Conservation (phyloP, 1,139 yeast genomes). For the Pichia sp. region DNA sequence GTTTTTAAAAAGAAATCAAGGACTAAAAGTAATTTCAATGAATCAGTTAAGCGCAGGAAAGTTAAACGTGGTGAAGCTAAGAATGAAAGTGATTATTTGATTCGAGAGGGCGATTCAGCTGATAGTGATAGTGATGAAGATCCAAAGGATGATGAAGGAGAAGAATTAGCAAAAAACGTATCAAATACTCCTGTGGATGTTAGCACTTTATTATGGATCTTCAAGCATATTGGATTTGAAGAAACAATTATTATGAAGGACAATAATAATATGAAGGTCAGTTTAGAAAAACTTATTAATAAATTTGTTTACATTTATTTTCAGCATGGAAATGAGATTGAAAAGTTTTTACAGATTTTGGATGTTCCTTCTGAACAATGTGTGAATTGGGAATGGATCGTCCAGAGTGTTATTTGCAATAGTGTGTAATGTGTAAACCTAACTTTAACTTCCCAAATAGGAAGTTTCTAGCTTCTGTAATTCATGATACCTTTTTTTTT, state of each 20-base stretch:
- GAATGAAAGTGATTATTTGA: background rate
- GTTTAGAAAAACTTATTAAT: background rate
- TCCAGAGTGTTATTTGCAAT: conserved; percentile 50
- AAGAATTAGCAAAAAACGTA: background rate
- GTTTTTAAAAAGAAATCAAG: background rate
- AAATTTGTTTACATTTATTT: background rate
- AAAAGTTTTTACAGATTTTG: background rate
- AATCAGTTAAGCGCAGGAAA: background rate
- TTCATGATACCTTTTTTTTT: too few species aligned
- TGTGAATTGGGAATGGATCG: conserved; percentile 68
- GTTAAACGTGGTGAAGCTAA: background rate
- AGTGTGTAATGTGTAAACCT: background rate
- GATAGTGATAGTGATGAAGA: background rate
- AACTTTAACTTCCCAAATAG: too few species aligned
- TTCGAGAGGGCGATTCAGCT: too few species aligned
- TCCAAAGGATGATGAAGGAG: background rate
- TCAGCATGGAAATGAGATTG: conserved; percentile 4
- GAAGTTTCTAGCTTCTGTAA: too few species aligned
- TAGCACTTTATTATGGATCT: conserved; percentile 13
- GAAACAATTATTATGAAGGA: background rate
- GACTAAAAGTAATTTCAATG: background rate
- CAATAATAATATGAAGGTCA: background rate
- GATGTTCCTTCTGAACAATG: background rate
- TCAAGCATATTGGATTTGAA: conserved; percentile 6
- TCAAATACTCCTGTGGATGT: background rate